These are phyloP conservation scores for Carex scoparia DNA, from an alignment of 176 grass and related monocot species.

Conservation along the genomic window DNA sequence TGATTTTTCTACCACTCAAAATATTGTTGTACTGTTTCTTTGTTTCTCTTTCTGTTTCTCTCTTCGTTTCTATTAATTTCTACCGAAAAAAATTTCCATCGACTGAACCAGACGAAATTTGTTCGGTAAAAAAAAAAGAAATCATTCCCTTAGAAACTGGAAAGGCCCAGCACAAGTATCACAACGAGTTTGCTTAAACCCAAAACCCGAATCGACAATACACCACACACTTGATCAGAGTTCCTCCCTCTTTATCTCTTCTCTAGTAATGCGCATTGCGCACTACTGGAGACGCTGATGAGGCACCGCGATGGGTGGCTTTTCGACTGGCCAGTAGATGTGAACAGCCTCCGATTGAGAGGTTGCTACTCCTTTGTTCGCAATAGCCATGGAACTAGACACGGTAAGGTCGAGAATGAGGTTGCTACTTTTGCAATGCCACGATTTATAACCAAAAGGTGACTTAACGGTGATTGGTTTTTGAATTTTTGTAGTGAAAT, in stretches of 20 bases:
- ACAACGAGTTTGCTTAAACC: no score
- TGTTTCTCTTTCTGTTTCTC: no score
- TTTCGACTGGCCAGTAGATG: slow-evolving; percentile 59
- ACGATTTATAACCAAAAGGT: slow-evolving; percentile 39
- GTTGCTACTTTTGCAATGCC: slow-evolving; percentile 41
- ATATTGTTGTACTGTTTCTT: no score
- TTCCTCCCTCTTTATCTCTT: neutral
- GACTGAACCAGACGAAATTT: no score
- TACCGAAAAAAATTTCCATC: no score
- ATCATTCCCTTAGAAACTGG: no score
- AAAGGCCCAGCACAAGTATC: no score
- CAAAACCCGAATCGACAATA: no score
- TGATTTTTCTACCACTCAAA: no score
- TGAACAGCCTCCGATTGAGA: slow-evolving; percentile 42
- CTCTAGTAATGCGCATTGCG: neutral
- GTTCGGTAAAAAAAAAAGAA: no score
- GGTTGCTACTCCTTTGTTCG: slow-evolving; percentile 48
- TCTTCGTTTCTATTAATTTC: no score
- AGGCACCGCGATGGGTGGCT: slow-evolving; percentile 22
- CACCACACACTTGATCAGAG: no score
- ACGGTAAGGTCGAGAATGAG: slow-evolving; percentile 39
- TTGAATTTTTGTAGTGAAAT: neutral
- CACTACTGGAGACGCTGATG: neutral
- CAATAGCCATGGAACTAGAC: slow-evolving; percentile 56
- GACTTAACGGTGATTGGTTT: neutral